Percentiles rank a stretch among this genome's conserved stretches.
These are phyloP conservation scores for Linderniella brevidens DNA, from an alignment of 257 asterid species.

Conservation along the genomic window DNA sequence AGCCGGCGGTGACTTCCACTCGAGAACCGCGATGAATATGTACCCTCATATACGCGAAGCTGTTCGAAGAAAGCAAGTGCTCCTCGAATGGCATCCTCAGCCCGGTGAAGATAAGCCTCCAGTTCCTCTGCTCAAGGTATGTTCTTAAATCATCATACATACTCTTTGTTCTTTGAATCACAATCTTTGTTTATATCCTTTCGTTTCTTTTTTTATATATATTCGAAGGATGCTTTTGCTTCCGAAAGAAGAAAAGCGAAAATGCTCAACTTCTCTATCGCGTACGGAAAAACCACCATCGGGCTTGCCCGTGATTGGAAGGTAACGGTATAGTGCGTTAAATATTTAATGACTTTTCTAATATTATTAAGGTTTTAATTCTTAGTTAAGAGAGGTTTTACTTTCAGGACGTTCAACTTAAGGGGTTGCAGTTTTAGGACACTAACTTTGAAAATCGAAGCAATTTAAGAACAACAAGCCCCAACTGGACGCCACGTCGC, in stretches of 20 bases:
- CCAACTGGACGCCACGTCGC: no score
- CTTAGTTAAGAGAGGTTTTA: no score
- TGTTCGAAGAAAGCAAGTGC: conserved; percentile 46
- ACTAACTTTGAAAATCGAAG: no score
- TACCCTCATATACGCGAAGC: conserved; percentile 86
- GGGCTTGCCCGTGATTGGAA: conserved; percentile 98
- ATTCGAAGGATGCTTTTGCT: conserved; percentile 73
- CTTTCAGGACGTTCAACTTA: no score
- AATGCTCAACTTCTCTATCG: conserved; percentile 98
- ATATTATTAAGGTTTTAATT: no score
- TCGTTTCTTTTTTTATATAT: background rate
- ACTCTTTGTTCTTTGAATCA: background rate
- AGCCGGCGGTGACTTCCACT: conserved; percentile 99
- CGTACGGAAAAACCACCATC: conserved; percentile 75
- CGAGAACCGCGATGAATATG: conserved; percentile 98
- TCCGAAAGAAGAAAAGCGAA: conserved; percentile 97
- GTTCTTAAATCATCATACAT: no score
- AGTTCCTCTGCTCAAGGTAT: conserved; percentile 80
- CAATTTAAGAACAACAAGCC: no score
- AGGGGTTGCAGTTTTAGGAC: no score
- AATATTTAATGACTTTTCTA: no score
- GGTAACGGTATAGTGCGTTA: no score
- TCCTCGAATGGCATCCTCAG: conserved; percentile 95
- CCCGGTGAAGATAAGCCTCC: conserved; percentile 88
- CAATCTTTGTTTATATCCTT: background rate